phyloP scores from a whole-genome alignment of 768 basidiomycete genomes.

The Suillus tomentosus region DNA sequence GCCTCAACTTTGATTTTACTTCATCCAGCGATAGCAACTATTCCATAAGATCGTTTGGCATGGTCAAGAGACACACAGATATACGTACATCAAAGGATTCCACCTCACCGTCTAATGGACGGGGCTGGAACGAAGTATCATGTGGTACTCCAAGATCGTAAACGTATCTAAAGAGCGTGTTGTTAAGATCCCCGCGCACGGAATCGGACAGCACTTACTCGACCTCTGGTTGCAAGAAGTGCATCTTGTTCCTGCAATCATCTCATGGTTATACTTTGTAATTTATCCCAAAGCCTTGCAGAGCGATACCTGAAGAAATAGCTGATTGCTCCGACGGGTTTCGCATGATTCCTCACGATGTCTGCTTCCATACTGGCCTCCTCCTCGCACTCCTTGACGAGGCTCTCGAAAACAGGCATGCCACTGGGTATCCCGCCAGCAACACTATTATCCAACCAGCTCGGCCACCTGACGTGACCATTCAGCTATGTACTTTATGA shows the following conservation, averaged over 20 bases:
- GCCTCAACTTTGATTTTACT: conserved; percentile 63
- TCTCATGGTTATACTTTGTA: conserved; percentile 37
- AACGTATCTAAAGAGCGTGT: conserved; percentile 56
- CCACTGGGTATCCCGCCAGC: conserved; percentile 92
- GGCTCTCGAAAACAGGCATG: conserved; percentile 64
- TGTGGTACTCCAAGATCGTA: conserved; percentile 80
- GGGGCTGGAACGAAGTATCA: conserved; percentile 55
- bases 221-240: conserved; percentile 85
- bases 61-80: neutral
- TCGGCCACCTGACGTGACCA: conserved; percentile 64
- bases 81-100: conserved; percentile 82
- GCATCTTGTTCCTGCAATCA: conserved; percentile 44
- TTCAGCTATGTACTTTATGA: neutral
- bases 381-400: conserved; percentile 92
- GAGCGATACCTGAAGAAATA: conserved; percentile 71
- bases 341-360: conserved; percentile 61
- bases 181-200: conserved; percentile 1
- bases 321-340: conserved; percentile 67
- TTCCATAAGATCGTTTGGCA: neutral
- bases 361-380: conserved; percentile 81
- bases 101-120: conserved; percentile 89
- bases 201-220: conserved; percentile 51
- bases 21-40: conserved; percentile 69
- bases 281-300: neutral
- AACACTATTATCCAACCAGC: conserved; percentile 85